Evolutionary conservation across 2,329 filamentous ascomycete species (phyloP), one percentile per base, ranked within the genome.

Genomic region (Teratosphaeriaceae sp.): DNA sequence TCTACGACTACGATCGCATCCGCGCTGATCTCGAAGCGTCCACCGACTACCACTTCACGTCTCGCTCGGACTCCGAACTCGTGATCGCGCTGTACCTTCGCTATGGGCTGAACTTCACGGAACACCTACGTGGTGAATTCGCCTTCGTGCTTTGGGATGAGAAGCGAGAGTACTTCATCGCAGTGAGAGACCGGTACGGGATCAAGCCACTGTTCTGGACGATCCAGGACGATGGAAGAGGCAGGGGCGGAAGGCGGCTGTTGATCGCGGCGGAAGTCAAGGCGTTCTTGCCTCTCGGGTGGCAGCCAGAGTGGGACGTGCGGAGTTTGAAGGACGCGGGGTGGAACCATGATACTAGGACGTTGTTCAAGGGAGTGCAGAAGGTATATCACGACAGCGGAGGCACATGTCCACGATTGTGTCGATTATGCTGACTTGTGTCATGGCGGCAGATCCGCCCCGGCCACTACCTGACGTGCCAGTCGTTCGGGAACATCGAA

Each of bases 171-270:
- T 45, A 64, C 0, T 60, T 77, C 30, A 56, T 79, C 27, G 73
- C 69, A 0, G 74, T 64, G 1, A 59, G 74, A 15, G 76, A 80
- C 53, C 67, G 75, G 0, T 78, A 70, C 53, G 76, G 76, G 3
- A 73, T 79, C 52, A 79, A 79, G 55, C 74, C 75, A 2, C 62
- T 79, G 15, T 72, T 74, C 44, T 78, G 69, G 59, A 76, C 73
- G 0, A 45, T 67, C 1, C 49, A 65, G 5, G 62, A 59, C 5
- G 26, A 40, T 19, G 33, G 33, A 5, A 15, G n/a, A 16, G 36
- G 36, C 13, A 9, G 5, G 15, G 40, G 40, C 3, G 41, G 23
- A 5, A 38, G 27, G 16, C 58, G 62, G 43, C 43, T 79, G 3
- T 55, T 77, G 11, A 54, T 78, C 0, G 72, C 73, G 5, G 63